phyloP scores from a whole-genome alignment of 306 rosid species.

The Prunus mira region DNA sequence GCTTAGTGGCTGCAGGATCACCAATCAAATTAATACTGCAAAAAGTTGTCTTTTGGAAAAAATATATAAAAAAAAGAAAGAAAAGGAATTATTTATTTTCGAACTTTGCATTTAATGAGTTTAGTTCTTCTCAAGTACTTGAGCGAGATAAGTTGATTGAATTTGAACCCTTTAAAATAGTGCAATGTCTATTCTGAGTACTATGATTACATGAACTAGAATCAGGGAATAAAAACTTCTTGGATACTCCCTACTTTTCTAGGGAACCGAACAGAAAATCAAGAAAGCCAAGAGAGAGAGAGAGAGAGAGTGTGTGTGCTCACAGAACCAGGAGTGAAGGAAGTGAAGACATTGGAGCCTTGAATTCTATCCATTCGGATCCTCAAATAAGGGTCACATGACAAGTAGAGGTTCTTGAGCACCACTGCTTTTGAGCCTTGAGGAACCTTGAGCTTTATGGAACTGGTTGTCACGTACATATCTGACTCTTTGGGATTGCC shows the following conservation, averaged over 20 bases:
- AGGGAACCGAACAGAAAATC: background rate
- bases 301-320: background rate
- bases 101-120: too few relatives aligned
- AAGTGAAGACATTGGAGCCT: background rate
- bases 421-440: background rate
- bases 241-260: background rate
- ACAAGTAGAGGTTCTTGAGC: conserved; percentile 19
- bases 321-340: conserved; percentile 9
- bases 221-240: too few relatives aligned
- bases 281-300: background rate
- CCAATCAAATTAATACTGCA: too few relatives aligned
- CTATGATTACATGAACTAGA: too few relatives aligned
- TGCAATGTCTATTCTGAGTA: too few relatives aligned
- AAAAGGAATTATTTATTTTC: too few relatives aligned
- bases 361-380: background rate
- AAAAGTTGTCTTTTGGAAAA: too few relatives aligned
- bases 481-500: conserved; percentile 3
- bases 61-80: too few relatives aligned
- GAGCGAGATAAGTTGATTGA: too few relatives aligned
- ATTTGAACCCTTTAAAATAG: too few relatives aligned
- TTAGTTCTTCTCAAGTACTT: too few relatives aligned
- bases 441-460: conserved; percentile 10
- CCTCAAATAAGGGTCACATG: conserved; percentile 18
- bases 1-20: conserved; percentile 6
- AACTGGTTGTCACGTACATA: conserved; percentile 4